These are phyloP conservation scores for Rhizophagus prolifer DNA, from an alignment of 192 early-diverging fungal genomes.

Conservation along the genomic window DNA sequence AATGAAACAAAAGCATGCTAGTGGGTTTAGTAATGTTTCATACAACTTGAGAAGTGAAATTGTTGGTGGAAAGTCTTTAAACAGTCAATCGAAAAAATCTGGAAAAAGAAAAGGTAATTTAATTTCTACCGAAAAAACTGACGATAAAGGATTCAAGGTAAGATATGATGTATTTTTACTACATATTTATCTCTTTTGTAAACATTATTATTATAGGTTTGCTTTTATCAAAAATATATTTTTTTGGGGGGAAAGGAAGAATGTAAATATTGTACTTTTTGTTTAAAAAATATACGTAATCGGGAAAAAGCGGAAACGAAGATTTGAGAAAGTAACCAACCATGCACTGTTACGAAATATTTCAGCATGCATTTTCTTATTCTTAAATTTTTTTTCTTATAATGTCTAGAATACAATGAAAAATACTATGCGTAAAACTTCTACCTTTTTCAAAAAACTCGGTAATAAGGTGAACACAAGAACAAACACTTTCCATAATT, in stretches of 20 bases:
- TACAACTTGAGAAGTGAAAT: background rate
- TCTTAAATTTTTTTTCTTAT: background rate
- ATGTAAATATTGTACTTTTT: background rate
- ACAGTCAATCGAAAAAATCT: background rate
- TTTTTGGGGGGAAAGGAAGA: background rate
- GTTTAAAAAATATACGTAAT: background rate
- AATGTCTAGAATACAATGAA: conserved; percentile 22
- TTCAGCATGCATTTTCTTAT: background rate
- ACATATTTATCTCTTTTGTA: background rate
- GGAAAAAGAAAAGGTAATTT: conserved; percentile 21
- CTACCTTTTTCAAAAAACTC: conserved; percentile 30
- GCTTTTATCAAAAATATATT: background rate
- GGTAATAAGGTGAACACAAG: conserved; percentile 22
- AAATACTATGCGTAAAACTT: conserved; percentile 27
- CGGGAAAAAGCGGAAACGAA: background rate
- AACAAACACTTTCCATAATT: background rate
- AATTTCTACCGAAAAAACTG: background rate
- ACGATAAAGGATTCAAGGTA: conserved; percentile 22
- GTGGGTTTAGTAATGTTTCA: background rate
- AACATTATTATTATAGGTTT: background rate
- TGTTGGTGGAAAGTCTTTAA: conserved; percentile 10
- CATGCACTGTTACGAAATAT: background rate
- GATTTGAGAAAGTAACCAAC: background rate
- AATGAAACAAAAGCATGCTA: background rate
- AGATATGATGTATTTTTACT: background rate